These are phyloP conservation scores for Backusella circina DNA, from an alignment of 192 early-diverging fungal species.

Conservation along the genomic window DNA sequence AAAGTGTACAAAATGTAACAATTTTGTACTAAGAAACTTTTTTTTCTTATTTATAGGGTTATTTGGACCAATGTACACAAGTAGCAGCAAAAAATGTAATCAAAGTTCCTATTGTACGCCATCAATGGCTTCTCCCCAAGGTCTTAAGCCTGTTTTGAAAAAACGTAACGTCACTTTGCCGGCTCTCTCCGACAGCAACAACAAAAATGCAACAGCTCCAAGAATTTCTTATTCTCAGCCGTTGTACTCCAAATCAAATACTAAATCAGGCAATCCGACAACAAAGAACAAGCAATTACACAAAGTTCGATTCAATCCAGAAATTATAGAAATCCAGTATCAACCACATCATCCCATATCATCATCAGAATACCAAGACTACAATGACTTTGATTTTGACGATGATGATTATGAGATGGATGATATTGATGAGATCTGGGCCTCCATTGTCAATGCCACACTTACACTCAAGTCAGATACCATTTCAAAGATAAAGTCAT, in stretches of 20 bases:
- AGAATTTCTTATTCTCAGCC: neutral
- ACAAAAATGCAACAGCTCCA: neutral
- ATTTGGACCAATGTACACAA: slow-evolving; percentile 25
- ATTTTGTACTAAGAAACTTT: neutral
- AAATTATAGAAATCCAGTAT: slow-evolving; percentile 19
- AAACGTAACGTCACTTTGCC: slow-evolving; percentile 15
- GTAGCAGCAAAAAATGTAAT: neutral
- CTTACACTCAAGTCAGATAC: neutral
- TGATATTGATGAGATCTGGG: neutral
- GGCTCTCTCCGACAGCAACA: slow-evolving; percentile 2
- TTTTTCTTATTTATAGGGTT: slow-evolving; percentile 6
- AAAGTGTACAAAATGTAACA: neutral
- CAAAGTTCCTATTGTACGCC: neutral
- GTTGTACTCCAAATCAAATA: neutral
- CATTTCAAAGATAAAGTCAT: neutral
- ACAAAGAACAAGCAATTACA: neutral
- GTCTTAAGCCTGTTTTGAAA: slow-evolving; percentile 15
- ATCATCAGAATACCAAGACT: neutral
- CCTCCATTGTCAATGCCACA: neutral
- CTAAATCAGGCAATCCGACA: neutral
- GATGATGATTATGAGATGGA: slow-evolving; percentile 3
- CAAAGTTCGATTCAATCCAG: slow-evolving; percentile 24
- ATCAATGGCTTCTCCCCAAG: neutral
- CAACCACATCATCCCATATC: slow-evolving; percentile 18
- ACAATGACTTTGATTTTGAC: neutral